Percentiles rank a stretch among this genome's conserved stretches.
Evolutionary conservation across 1,284 basidiomycete genomes (phyloP).

Genomic region (Malassezia japonica): DNA sequence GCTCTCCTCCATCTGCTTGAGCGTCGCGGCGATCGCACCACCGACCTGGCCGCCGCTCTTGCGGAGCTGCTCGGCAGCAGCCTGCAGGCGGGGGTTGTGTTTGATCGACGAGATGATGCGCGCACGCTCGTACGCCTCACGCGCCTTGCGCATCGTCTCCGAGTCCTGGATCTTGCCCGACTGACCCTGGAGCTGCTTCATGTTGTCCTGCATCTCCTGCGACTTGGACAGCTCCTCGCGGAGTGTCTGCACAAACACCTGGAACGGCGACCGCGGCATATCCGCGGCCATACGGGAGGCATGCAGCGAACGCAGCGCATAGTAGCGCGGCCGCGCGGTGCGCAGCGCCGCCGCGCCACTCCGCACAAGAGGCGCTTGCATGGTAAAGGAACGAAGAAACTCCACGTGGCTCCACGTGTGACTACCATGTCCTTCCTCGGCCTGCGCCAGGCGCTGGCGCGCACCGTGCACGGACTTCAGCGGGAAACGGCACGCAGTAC

Average conservation of each 20-base stretch:
- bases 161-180: slow-evolving; percentile 94
- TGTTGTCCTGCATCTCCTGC: slow-evolving; percentile 85
- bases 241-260: slow-evolving; percentile 88
- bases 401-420: slow-evolving; percentile 14
- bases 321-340: neutral
- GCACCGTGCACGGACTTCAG: slow-evolving; percentile 31
- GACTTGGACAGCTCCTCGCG: slow-evolving; percentile 86
- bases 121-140: slow-evolving; percentile 82
- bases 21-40: slow-evolving; percentile 81
- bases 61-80: slow-evolving; percentile 80
- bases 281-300: slow-evolving; percentile 7
- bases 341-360: neutral
- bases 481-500: slow-evolving; percentile 33
- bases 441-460: slow-evolving; percentile 30
- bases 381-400: neutral
- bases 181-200: slow-evolving; percentile 92
- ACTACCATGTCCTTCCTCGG: slow-evolving; percentile 28
- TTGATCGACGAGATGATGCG: slow-evolving; percentile 89
- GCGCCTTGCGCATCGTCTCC: slow-evolving; percentile 85
- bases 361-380: neutral
- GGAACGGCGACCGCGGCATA: slow-evolving; percentile 63
- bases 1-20: slow-evolving; percentile 85
- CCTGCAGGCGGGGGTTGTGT: slow-evolving; percentile 82
- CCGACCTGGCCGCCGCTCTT: slow-evolving; percentile 82
- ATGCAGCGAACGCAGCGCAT: slow-evolving; percentile 10